Evolutionary conservation across 768 basidiomycete species (phyloP).

Genomic region (Mycena albidolilacea): DNA sequence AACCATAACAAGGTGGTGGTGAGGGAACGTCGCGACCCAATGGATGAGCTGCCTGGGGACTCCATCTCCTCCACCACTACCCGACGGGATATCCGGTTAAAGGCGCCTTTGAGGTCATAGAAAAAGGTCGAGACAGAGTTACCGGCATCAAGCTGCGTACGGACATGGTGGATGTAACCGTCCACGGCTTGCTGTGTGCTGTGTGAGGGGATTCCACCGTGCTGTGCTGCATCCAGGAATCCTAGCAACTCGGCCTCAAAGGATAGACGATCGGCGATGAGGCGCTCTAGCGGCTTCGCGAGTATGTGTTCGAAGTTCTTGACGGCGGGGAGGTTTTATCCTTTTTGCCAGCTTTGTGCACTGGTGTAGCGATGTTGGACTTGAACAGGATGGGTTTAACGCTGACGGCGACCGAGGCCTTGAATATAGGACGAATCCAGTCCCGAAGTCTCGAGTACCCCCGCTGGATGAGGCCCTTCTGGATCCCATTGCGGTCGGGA

Average conservation of each 20-base stretch:
- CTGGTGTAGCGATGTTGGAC: neutral
- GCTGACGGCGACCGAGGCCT: neutral
- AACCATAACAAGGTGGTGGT: neutral
- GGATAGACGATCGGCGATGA: neutral
- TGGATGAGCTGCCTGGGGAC: neutral
- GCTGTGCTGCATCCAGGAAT: neutral
- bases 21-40: neutral
- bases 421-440: neutral
- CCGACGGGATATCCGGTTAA: neutral
- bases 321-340: neutral
- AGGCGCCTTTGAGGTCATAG: slow-evolving; percentile 4
- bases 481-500: neutral
- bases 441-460: neutral
- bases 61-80: neutral
- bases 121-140: neutral
- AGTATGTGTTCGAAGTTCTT: neutral
- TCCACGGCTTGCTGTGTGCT: neutral
- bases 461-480: neutral
- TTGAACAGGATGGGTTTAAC: neutral
- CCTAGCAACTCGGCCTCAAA: neutral
- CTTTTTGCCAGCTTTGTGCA: neutral
- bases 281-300: neutral
- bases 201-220: neutral
- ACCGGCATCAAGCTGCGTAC: neutral
- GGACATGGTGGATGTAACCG: neutral